A percentile compares a stretch with the other conserved stretches of the same genome.
These are phyloP conservation scores for Oldenlandia corymbosa DNA, from an alignment of 257 asterid genomes.

Conservation along the genomic window DNA sequence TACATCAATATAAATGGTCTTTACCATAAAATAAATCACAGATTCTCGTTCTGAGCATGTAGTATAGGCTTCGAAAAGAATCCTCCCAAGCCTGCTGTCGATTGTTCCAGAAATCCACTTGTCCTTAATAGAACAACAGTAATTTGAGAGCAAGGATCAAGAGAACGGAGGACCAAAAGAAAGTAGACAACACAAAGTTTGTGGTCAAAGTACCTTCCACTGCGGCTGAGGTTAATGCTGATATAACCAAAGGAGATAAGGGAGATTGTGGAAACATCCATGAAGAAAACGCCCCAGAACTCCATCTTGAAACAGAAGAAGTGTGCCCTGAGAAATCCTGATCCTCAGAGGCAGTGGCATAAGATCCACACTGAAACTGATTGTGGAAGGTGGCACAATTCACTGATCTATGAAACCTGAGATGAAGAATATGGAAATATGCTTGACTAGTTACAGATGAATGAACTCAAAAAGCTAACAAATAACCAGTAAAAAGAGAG, in stretches of 20 bases:
- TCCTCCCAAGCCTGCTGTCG: conserved; percentile 88
- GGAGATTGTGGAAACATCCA: conserved; percentile 93
- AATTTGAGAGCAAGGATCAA: background rate
- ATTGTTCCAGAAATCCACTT: conserved; percentile 62
- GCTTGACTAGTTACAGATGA: background rate
- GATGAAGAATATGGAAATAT: conserved; percentile 20
- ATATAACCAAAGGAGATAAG: conserved; percentile 66
- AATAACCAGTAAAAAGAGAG: background rate
- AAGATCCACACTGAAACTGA: conserved; percentile 29
- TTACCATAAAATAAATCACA: conserved; percentile 87
- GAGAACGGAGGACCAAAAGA: conserved; percentile 9
- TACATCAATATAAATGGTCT: conserved; percentile 7
- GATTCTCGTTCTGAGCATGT: conserved; percentile 67
- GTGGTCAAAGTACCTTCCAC: conserved; percentile 52
- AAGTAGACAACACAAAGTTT: conserved; percentile 13
- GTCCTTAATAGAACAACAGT: conserved; percentile 38
- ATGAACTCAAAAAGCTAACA: background rate
- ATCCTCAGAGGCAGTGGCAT: conserved; percentile 21
- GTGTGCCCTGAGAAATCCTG: conserved; percentile 35
- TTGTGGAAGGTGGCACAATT: conserved; percentile 39
- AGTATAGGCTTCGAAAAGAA: conserved; percentile 83
- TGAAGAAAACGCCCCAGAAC: conserved; percentile 38
- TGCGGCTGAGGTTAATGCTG: conserved; percentile 57
- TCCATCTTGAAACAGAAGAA: conserved; percentile 26
- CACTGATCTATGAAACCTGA: conserved; percentile 79